Evolutionary conservation across 768 basidiomycete species (phyloP).

Genomic region (Tricholoma matsutake): DNA sequence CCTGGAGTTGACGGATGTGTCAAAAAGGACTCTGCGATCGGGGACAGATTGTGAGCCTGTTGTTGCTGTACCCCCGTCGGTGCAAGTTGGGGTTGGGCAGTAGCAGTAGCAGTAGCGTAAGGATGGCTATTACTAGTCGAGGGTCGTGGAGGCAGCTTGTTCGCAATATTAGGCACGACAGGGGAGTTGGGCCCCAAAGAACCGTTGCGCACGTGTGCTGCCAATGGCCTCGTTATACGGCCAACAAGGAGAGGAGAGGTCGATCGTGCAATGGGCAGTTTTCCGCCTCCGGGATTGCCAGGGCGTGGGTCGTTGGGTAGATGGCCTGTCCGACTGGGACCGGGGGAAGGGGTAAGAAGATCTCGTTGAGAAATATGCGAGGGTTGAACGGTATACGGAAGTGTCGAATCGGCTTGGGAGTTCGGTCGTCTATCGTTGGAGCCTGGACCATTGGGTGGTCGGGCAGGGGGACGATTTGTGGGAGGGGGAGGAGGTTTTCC

Average conservation of each 20-base stretch:
- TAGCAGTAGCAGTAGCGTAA: slow-evolving; percentile 53
- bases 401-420: slow-evolving; percentile 46
- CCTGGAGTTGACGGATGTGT: slow-evolving; percentile 29
- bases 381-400: slow-evolving; percentile 37
- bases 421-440: slow-evolving; percentile 50
- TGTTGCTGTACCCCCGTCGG: slow-evolving; percentile 31
- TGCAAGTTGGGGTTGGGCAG: slow-evolving; percentile 45
- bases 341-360: slow-evolving; percentile 43
- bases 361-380: slow-evolving; percentile 38
- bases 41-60: slow-evolving; percentile 56
- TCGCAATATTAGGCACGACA: slow-evolving; percentile 29
- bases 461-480: slow-evolving; percentile 35
- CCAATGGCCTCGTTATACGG: slow-evolving; percentile 27
- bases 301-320: slow-evolving; percentile 63
- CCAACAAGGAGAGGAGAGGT: slow-evolving; percentile 42
- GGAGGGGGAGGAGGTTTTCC: slow-evolving; percentile 59
- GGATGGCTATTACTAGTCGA: slow-evolving; percentile 51
- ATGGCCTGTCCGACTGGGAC: slow-evolving; percentile 42
- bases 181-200: slow-evolving; percentile 48
- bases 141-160: slow-evolving; percentile 44
- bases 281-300: slow-evolving; percentile 44
- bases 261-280: slow-evolving; percentile 34
- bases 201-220: slow-evolving; percentile 46
- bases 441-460: slow-evolving; percentile 29
- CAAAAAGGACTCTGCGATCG: slow-evolving; percentile 66